Evolutionary conservation across 2,329 filamentous ascomycete genomes (phyloP).

Genomic region (Fusarium palustre): DNA sequence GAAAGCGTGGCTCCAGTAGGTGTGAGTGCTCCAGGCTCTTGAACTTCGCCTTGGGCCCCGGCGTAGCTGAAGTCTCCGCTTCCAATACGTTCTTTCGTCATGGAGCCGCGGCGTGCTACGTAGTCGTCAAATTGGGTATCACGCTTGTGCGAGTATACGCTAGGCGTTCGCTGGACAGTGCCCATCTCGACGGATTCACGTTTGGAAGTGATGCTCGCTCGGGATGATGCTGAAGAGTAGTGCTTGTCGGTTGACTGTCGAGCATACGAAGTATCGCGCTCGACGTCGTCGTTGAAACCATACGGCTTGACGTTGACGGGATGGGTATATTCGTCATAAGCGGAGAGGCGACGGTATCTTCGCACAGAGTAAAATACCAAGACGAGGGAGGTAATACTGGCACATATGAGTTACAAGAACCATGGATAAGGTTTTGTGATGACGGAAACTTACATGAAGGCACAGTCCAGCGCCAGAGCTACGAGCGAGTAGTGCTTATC

Average conservation of each 20-base stretch:
- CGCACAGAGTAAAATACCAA: slow-evolving; percentile 60
- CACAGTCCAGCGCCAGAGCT: slow-evolving; percentile 61
- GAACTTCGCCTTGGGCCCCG: slow-evolving; percentile 26
- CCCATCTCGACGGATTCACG: slow-evolving; percentile 41
- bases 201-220: slow-evolving; percentile 48
- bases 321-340: slow-evolving; percentile 64
- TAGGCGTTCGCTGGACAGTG: slow-evolving; percentile 42
- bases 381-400: slow-evolving; percentile 54
- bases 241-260: slow-evolving; percentile 47
- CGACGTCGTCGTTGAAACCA: slow-evolving; percentile 56
- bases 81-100: slow-evolving; percentile 43
- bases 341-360: slow-evolving; percentile 60
- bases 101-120: slow-evolving; percentile 51
- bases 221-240: slow-evolving; percentile 44
- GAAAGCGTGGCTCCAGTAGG: slow-evolving; percentile 21
- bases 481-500: slow-evolving; percentile 62
- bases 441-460: slow-evolving; percentile 59
- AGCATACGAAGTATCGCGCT: slow-evolving; percentile 46
- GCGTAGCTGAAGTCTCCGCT: slow-evolving; percentile 51
- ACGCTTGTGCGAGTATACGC: slow-evolving; percentile 58
- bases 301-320: slow-evolving; percentile 63
- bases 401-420: slow-evolving; percentile 4
- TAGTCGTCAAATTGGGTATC: slow-evolving; percentile 63
- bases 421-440: background rate
- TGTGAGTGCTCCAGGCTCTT: slow-evolving; percentile 18